These are phyloP conservation scores for Solanum pennellii DNA, from an alignment of 257 asterid genomes.

Conservation along the genomic window DNA sequence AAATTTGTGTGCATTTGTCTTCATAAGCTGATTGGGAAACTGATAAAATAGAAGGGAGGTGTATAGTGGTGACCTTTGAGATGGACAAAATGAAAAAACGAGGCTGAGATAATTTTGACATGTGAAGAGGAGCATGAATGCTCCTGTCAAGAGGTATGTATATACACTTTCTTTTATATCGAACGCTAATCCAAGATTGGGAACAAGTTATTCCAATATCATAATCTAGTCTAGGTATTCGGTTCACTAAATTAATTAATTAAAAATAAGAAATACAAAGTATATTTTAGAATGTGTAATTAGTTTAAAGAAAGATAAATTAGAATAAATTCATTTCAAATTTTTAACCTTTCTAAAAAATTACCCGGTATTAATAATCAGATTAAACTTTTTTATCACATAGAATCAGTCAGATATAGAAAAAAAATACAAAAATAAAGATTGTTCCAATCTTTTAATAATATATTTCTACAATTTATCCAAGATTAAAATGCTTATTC, in stretches of 20 bases:
- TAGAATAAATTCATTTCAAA: too few relatives aligned
- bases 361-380: not conserved
- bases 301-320: not conserved
- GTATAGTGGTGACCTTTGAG: too few relatives aligned
- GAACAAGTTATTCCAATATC: not conserved
- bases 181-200: not conserved
- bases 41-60: too few relatives aligned
- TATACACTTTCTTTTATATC: fast-evolving
- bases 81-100: not conserved
- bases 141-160: fast-evolving
- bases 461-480: not conserved
- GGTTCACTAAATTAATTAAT: not conserved
- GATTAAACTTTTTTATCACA: not conserved
- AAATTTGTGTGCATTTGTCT: not conserved
- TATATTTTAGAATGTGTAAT: not conserved
- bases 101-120: not conserved
- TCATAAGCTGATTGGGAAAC: too few relatives aligned
- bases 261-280: too few relatives aligned
- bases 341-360: not conserved
- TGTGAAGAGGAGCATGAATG: not conserved
- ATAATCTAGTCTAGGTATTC: not conserved
- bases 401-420: not conserved
- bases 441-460: not conserved
- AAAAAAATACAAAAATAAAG: not conserved
- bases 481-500: not conserved